Conservation (phyloP, 192 early-diverging fungal genomes). For the Umbelopsis ramanniana region DNA sequence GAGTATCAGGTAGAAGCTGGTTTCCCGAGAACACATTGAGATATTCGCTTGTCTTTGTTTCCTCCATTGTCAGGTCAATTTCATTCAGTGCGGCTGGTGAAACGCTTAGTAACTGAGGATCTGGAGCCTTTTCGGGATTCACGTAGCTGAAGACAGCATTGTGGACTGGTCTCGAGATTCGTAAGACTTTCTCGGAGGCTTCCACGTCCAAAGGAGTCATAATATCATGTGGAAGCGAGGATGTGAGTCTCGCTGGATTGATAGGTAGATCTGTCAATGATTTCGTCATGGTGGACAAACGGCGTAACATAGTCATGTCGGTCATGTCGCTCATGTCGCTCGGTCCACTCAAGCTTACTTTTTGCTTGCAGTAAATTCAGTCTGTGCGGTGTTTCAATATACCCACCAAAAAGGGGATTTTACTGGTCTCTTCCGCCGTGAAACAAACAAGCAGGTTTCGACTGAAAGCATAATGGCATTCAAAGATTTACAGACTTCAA, state of each 20-base stretch:
- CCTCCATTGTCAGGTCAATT: constrained; percentile 39
- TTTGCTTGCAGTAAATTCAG: not conserved
- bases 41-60: constrained; percentile 29
- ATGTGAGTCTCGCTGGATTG: constrained; percentile 30
- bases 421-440: not conserved
- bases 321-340: too few relatives aligned
- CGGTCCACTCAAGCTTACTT: not conserved
- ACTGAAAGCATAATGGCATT: not conserved
- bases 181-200: constrained; percentile 34
- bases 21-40: constrained; percentile 49
- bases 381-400: not conserved
- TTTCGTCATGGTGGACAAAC: constrained; percentile 15
- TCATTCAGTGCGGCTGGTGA: constrained; percentile 37
- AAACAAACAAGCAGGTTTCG: too few relatives aligned
- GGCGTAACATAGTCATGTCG: not conserved
- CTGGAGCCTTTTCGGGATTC: constrained; percentile 43
- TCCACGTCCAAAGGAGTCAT: constrained; percentile 28
- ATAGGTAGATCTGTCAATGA: constrained; percentile 10
- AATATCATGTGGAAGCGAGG: constrained; percentile 41
- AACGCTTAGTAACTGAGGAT: constrained; percentile 32
- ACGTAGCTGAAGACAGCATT: constrained; percentile 48
- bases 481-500: constrained; percentile 4
- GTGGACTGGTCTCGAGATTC: constrained; percentile 43
- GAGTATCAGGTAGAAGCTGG: constrained; percentile 46
- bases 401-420: not conserved